phyloP scores from a whole-genome alignment of 2,329 filamentous ascomycete species.

The Colletotrichum simmondsii region DNA sequence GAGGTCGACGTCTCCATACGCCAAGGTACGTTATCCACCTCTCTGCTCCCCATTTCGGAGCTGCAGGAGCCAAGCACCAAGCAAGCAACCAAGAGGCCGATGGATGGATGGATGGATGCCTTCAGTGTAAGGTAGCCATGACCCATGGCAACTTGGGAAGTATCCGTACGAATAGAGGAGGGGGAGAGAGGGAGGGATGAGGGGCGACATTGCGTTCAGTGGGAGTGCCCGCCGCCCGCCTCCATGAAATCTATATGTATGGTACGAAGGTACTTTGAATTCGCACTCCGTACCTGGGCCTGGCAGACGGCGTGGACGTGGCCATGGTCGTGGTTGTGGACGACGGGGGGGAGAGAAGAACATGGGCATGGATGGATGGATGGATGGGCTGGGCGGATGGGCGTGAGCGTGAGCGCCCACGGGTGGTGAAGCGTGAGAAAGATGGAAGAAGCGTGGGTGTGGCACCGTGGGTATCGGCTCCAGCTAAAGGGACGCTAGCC shows the following conservation, averaged over 20 bases:
- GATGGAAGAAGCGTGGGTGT: not conserved
- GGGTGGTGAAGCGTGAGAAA: not conserved
- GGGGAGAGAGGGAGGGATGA: not conserved
- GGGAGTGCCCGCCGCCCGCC: constrained; percentile 28
- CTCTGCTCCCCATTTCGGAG: constrained; percentile 21
- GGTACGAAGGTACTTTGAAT: not conserved
- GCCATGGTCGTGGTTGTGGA: not conserved
- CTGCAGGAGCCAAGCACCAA: constrained; percentile 24
- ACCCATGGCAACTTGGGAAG: no score
- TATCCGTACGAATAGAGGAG: not conserved
- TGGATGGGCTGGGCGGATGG: not conserved
- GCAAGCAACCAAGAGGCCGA: constrained; percentile 7
- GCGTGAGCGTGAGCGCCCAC: not conserved
- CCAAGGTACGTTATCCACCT: constrained; percentile 24
- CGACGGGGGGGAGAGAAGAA: not conserved
- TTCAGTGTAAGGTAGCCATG: no score
- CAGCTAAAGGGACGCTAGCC: not conserved
- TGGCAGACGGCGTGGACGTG: constrained; percentile 7
- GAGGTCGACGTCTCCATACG: constrained; percentile 24
- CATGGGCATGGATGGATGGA: not conserved
- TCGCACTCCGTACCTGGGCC: constrained; percentile 13
- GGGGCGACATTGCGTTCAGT: constrained; percentile 23
- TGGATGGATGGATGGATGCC: no score
- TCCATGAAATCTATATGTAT: constrained; percentile 12
- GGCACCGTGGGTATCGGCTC: constrained; percentile 2